Conservation (phyloP, 2,329 filamentous ascomycete species). For the Penicillium olsonii region DNA sequence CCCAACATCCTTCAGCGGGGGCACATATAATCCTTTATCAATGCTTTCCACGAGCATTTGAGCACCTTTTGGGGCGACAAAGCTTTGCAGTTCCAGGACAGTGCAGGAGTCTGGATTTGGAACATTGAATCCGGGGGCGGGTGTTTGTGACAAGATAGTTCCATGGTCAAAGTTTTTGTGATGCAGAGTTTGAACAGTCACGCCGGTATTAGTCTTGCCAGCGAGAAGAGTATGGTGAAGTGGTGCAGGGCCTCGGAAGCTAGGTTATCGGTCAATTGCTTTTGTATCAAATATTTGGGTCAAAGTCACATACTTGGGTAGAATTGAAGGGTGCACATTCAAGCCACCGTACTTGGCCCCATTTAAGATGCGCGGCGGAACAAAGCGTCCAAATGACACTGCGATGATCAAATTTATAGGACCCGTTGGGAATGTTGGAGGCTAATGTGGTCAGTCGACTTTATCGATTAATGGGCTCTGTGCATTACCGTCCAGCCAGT, state of each 20-base stretch:
- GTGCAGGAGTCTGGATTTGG: slow-evolving; percentile 50
- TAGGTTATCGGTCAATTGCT: slow-evolving; percentile 33
- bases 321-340: slow-evolving; percentile 88
- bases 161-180: slow-evolving; percentile 76
- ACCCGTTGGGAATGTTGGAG: slow-evolving; percentile 50
- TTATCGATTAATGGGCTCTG: neutral
- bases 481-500: slow-evolving; percentile 71
- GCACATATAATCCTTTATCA: slow-evolving; percentile 63
- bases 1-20: slow-evolving; percentile 51
- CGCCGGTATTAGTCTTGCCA: slow-evolving; percentile 63
- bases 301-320: slow-evolving; percentile 67
- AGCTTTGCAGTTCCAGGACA: slow-evolving; percentile 51
- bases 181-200: slow-evolving; percentile 86
- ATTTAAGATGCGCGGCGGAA: slow-evolving; percentile 73
- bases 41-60: slow-evolving; percentile 70
- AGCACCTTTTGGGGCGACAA: slow-evolving; percentile 67
- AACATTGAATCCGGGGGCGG: slow-evolving; percentile 56
- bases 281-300: neutral
- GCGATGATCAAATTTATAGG: slow-evolving; percentile 78
- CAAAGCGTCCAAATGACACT: slow-evolving; percentile 90
- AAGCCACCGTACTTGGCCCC: slow-evolving; percentile 78
- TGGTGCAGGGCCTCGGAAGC: slow-evolving; percentile 81
- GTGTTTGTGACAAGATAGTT: slow-evolving; percentile 69
- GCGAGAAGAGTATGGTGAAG: slow-evolving; percentile 79
- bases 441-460: slow-evolving; percentile 43